Evolutionary conservation across 805 yeast species (phyloP).

Genomic region (Lachancea cidri): DNA sequence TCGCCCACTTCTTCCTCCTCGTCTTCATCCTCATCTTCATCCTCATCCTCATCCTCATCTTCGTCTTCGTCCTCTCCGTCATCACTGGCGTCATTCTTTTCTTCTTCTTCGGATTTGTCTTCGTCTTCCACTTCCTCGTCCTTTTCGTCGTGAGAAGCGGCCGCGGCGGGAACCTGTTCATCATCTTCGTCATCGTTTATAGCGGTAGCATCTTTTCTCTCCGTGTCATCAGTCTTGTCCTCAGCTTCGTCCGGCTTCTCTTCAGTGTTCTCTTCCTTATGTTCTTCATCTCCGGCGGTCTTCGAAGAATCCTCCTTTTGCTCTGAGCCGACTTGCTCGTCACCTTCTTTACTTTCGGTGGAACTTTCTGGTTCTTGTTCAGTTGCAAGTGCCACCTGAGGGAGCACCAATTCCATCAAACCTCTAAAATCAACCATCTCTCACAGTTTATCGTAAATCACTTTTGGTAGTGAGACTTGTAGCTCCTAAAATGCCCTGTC

Average conservation of each 20-base stretch:
- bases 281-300: no score
- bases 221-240: not conserved
- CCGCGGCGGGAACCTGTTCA: not conserved
- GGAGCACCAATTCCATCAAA: not conserved
- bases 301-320: not conserved
- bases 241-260: not conserved
- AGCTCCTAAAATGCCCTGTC: not conserved
- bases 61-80: slow-evolving; percentile 53
- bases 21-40: slow-evolving; percentile 64
- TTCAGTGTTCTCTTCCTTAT: not conserved
- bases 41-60: slow-evolving; percentile 39
- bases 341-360: not conserved
- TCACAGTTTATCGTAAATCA: not conserved
- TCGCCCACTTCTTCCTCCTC: slow-evolving; percentile 65
- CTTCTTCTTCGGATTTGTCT: not conserved
- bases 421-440: not conserved
- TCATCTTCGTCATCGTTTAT: not conserved
- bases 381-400: not conserved
- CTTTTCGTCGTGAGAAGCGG: no score
- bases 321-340: not conserved
- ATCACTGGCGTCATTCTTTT: slow-evolving; percentile 16
- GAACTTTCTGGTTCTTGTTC: not conserved
- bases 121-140: no score
- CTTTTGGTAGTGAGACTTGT: not conserved
- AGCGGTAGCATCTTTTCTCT: not conserved